Evolutionary conservation across 345 rosid species (phyloP).

Genomic region (thale cress (Arabidopsis thaliana)): DNA sequence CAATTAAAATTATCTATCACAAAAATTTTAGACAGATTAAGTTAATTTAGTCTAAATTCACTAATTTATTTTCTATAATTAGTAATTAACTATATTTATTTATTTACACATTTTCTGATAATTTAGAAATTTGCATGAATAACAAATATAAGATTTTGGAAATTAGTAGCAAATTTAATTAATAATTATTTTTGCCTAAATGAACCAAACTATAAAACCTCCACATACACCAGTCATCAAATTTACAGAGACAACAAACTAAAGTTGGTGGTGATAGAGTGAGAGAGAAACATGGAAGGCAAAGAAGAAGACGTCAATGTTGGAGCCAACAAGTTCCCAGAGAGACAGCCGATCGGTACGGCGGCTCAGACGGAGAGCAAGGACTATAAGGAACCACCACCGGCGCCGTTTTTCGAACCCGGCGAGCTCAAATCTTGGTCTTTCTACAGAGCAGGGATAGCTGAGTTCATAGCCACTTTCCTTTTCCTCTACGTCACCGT

Average conservation of each 20-base stretch:
- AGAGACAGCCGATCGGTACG: constrained; percentile 73
- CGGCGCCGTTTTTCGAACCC: constrained; percentile 67
- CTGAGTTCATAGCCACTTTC: constrained; percentile 70
- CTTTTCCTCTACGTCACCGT: constrained; percentile 68
- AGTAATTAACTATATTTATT: not conserved
- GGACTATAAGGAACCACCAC: constrained; percentile 67
- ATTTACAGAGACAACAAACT: not conserved
- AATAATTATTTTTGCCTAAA: not conserved
- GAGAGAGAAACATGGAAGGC: constrained; percentile 56
- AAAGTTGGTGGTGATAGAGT: not conserved
- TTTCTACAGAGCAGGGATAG: constrained; percentile 75
- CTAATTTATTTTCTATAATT: too few relatives aligned
- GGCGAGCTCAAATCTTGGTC: constrained; percentile 75
- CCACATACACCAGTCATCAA: not conserved
- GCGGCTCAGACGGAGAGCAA: constrained; percentile 62
- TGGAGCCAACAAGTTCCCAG: constrained; percentile 71
- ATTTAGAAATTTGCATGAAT: not conserved
- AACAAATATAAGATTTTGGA: not conserved
- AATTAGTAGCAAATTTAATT: not conserved
- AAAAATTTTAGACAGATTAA: not conserved
- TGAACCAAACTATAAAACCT: constrained; percentile 16
- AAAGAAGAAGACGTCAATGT: constrained; percentile 73
- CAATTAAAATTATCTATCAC: not conserved
- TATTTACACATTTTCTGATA: not conserved
- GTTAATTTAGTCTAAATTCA: not conserved